Base-by-base conservation (phyloP, 257 asterid genomes). In the Lithospermum erythrorhizon region DNA sequence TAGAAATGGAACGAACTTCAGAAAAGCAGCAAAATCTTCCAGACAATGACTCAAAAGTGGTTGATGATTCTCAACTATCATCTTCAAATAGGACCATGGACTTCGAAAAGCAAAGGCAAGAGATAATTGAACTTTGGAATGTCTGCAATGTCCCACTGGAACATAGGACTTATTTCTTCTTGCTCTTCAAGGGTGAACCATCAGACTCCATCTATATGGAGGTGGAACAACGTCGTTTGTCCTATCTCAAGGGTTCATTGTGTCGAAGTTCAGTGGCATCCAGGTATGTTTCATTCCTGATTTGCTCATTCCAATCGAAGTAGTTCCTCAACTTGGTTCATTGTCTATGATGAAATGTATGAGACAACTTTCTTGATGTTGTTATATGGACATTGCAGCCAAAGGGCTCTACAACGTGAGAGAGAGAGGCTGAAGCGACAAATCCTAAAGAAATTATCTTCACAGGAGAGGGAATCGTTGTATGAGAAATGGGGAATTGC, bases 141-240 rank as follows among this genome's bases (percentile, higher is more conserved):
- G 61, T 73, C 62, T 83, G 91, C 79, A 76, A 79, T 65, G 82
- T 86, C 18, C 75, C 95, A 8, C 63, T 86, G 68, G 81, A 80
- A 54, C 95, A 83, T 68, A 59, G 95, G 70, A 81, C 95, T 29
- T 86, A 81, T 67, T 86, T 86, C 72, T 41, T 81, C 77, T 79
- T 86, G 72, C 87, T 86, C 15, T 76, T 86, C 49, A 84, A 79
- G 73, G 87, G 77, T 16, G 89, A 81, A 65, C 68, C 69, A 20
- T 41, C 77, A 27, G 88, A 86, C 69, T 82, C 89, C 72, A 81
- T 86, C 41, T 86, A 81, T 63, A 69, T 86, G 85, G 95, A 83
- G 77, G 95, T 83, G 6, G 95, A 83, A 66, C 78, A 79, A 51
- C 71, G 89, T 67, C 81, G 91, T 63, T 68, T 86, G 58, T 75